Base-by-base conservation (phyloP, 148 eudicot species). In the Rhododendron vialii region DNA sequence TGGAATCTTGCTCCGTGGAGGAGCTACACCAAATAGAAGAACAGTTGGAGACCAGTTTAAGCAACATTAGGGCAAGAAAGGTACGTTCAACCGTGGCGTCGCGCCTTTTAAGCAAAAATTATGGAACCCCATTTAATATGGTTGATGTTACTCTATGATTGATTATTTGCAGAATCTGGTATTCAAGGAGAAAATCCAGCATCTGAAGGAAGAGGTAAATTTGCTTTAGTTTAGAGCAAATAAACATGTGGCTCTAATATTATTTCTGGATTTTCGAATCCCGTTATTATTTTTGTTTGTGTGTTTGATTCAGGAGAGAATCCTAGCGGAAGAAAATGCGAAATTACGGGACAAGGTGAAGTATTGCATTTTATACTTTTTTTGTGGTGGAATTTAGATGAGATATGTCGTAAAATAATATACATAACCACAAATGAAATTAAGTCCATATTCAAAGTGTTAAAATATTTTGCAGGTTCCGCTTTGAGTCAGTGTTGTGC, bases 131-230 rank as follows among this genome's bases (percentile, higher is more conserved):
- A 50, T 80, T 24, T 74, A 75, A 51, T 28, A 18, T 30, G 26
- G 33, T 82, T 73, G 57, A 43, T 67, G 35, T 41, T 63, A 2
- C 18, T 41, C 4, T 13, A 26, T 69, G 35, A 26, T 69, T 69
- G 36, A 28, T 69, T 14, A 47, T 36, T 67, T 36, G 69, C 94
- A 95, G 98, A 88, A 86, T 82, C 65, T 83, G 41, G 81, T 92
- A 83, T 90, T 89, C 24, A 86, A 15, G 48, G 94, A 93, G 88
- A 86, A 89, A 86, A 88, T 95, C 41, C 88, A 87, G 85, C 89
- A 89, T 87, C 89, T 95, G 85, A 88, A 90, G 89, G 89, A 88
- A 85, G 89, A 93, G 96, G 98, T 95, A 93, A 78, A 75, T 13
- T 41, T 41, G 45, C 45, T 41, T 41, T 59, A 17, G n/a, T 30